phyloP scores from a whole-genome alignment of 106 monocot species.

The Gastrodia elata region DNA sequence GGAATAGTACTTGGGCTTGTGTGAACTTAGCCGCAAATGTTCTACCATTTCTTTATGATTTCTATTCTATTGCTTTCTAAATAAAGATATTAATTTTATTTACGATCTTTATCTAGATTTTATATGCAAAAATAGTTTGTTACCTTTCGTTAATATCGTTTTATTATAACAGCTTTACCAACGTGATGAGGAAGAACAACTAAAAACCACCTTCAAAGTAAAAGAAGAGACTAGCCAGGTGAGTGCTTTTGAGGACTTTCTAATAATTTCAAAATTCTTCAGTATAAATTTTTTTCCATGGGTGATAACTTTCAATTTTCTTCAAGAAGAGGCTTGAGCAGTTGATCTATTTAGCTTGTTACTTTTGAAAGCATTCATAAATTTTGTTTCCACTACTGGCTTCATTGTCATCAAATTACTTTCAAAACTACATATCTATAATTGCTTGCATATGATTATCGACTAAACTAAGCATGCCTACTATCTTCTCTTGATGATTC shows the following conservation, averaged over 20 bases:
- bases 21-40: not conserved
- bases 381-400: not conserved
- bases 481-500: not conserved
- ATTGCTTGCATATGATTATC: slow-evolving; percentile 1
- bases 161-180: slow-evolving; percentile 3
- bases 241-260: not conserved
- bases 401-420: not conserved
- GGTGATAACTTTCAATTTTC: not conserved
- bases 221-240: slow-evolving; percentile 7
- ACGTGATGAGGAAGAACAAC: slow-evolving; percentile 4
- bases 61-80: not conserved
- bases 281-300: not conserved
- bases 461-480: not conserved
- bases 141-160: not conserved
- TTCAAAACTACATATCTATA: not conserved
- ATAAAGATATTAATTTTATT: not conserved
- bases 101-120: not conserved
- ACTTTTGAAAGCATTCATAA: not conserved
- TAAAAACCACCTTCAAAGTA: slow-evolving; percentile 3
- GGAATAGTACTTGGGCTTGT: not conserved
- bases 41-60: not conserved
- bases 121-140: not conserved
- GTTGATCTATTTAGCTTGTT: not conserved
- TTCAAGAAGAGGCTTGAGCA: not conserved
- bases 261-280: not conserved